Conservation (phyloP, 2,329 filamentous ascomycete genomes). For the Verticillium klebahnii region DNA sequence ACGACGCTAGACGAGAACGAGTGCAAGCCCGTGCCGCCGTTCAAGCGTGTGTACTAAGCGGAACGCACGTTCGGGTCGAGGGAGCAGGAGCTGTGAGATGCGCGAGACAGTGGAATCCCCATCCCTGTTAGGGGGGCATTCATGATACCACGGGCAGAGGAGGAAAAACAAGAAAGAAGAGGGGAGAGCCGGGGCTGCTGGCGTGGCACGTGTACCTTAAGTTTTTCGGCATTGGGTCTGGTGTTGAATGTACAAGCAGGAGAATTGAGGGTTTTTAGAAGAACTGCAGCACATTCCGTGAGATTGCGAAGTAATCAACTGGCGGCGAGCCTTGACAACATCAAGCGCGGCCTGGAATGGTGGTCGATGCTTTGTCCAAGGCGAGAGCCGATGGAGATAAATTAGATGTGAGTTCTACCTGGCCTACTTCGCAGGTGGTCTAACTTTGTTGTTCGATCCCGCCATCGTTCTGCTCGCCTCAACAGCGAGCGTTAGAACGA, state of each 20-base stretch:
- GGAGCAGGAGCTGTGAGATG: background rate
- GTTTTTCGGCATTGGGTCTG: background rate
- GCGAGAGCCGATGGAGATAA: too few relatives aligned
- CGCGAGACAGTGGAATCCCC: background rate
- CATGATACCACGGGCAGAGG: background rate
- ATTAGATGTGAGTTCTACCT: too few relatives aligned
- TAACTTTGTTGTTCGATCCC: too few relatives aligned
- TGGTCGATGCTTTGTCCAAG: too few relatives aligned
- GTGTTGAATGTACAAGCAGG: background rate
- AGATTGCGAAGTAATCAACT: too few relatives aligned
- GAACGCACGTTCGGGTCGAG: background rate
- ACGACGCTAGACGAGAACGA: constrained; percentile 90
- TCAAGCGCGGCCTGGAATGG: too few relatives aligned
- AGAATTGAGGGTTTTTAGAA: background rate
- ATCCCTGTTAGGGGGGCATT: background rate
- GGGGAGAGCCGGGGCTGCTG: background rate
- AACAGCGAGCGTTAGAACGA: too few relatives aligned
- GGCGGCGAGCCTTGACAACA: too few relatives aligned
- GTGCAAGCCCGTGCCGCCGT: constrained; percentile 93
- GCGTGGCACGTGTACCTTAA: background rate
- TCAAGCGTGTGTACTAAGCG: constrained; percentile 84
- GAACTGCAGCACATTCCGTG: too few relatives aligned
- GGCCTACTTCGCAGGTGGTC: too few relatives aligned
- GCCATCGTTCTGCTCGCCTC: too few relatives aligned
- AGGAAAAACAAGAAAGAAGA: background rate